Evolutionary conservation across 2,329 filamentous ascomycete species (phyloP), one percentile per base, ranked within the genome.

Genomic region (Hymenotorrendiella dingleyae): DNA sequence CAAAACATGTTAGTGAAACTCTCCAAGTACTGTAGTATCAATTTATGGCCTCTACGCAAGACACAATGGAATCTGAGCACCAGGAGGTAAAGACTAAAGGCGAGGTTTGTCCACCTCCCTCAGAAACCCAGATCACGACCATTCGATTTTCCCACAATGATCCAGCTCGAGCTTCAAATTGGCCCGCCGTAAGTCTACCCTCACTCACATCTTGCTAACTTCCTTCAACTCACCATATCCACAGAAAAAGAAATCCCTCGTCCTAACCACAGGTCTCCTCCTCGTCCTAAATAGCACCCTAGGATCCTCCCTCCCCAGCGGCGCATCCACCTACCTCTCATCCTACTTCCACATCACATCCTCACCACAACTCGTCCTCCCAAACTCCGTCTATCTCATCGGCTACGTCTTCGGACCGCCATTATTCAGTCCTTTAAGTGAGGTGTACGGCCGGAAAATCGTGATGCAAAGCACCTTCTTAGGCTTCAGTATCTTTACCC

Each of bases 391-490:
- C 6, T 84, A 78, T 58, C 69, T 78, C 6, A 61, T 81, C 8
- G 78, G 77, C 0, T 66, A 83, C 0, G 76, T 66, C 4, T 66
- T 80, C 14, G 79, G 78, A 0, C 79, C 80, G 6, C 63, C 81
- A 48, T 73, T 84, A 2, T 84, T 80, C 78, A 82, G 81, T 2
- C 80, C 80, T 0, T 59, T 84, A 17, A 69, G 73, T 24, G 80
- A 85, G 55, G 57, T 84, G 11, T 77, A 73, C 38, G 80, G 76
- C 6, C 69, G 76, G 3, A 72, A 80, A 50, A 56, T 72, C 20
- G 66, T 82, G 14, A 80, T 82, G 56, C 68, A 74, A 57, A 51
- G 57, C 66, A 42, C 78, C 74, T n/a, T 79, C 78, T 52, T 60
- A 69, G 45, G 67, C 11, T 67, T 84, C 43, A 74, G 74, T 1